phyloP scores from a whole-genome alignment of 1,284 basidiomycete species.

The Apiotrichum gracile region DNA sequence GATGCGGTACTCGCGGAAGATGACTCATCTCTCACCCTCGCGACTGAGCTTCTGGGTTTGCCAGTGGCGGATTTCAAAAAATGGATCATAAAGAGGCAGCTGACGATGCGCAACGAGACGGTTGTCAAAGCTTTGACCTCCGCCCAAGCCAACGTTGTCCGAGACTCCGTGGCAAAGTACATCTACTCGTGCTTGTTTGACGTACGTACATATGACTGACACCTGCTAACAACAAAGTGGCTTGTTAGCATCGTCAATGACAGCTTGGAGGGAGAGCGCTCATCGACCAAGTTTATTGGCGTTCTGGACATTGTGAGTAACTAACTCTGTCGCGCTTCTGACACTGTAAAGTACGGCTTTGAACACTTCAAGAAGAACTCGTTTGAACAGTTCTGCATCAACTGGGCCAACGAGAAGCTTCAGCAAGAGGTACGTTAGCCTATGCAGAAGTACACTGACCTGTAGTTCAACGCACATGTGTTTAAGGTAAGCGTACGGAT shows the following conservation, averaged over 20 bases:
- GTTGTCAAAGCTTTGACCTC: conserved; percentile 82
- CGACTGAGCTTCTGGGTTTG: conserved; percentile 85
- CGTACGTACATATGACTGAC: conserved; percentile 22
- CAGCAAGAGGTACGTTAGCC: conserved; percentile 70
- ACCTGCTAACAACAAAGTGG: conserved; percentile 57
- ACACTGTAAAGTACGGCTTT: conserved; percentile 63
- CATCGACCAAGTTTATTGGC: conserved; percentile 97
- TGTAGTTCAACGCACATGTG: conserved; percentile 92
- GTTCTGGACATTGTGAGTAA: conserved; percentile 82
- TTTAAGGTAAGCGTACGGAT: conserved; percentile 58
- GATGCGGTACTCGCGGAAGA: conserved; percentile 82
- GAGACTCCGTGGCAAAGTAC: conserved; percentile 96
- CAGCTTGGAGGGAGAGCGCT: conserved; percentile 83
- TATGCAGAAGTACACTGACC: conserved; percentile 8
- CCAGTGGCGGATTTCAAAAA: conserved; percentile 93
- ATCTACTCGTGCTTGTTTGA: conserved; percentile 96
- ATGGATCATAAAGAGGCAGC: conserved; percentile 98
- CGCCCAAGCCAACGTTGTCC: conserved; percentile 87
- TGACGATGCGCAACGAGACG: conserved; percentile 89
- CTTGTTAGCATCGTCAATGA: conserved; percentile 95
- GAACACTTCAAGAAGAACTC: conserved; percentile 99
- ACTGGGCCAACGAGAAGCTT: conserved; percentile 97
- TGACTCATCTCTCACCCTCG: conserved; percentile 72
- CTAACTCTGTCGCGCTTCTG: too few species aligned
- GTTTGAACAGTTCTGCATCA: conserved; percentile 99